A percentile compares a stretch with the other conserved stretches of the same genome.
phyloP scores from a whole-genome alignment of 2,329 filamentous ascomycete genomes.

The Epichloe sylvatica region DNA sequence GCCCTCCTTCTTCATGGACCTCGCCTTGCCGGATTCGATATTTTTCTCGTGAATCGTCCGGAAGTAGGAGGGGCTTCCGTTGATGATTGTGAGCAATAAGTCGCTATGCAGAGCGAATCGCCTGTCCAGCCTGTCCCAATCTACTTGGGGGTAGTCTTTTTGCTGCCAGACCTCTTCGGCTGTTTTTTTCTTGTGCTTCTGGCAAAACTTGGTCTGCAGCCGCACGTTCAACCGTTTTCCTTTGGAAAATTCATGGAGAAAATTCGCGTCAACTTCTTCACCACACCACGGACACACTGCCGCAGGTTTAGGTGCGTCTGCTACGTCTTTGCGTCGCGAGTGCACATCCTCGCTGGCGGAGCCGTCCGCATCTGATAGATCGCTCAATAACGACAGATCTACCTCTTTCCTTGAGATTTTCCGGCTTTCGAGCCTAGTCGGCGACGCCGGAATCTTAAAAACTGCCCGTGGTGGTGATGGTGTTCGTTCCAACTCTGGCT shows the following conservation, averaged over 20 bases:
- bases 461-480: constrained; percentile 9
- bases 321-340: constrained; percentile 3
- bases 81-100: constrained; percentile 45
- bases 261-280: constrained; percentile 37
- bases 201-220: constrained; percentile 50
- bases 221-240: constrained; percentile 37
- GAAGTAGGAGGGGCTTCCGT: constrained; percentile 47
- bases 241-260: constrained; percentile 39
- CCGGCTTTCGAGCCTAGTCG: constrained; percentile 6
- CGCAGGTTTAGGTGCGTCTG: constrained; percentile 1
- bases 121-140: constrained; percentile 49
- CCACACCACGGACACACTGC: constrained; percentile 55
- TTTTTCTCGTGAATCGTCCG: constrained; percentile 39
- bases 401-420: not conserved
- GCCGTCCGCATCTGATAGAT: constrained; percentile 2
- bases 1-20: constrained; percentile 44
- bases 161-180: constrained; percentile 34
- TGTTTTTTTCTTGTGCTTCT: constrained; percentile 42
- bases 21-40: constrained; percentile 42
- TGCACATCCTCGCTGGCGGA: not conserved
- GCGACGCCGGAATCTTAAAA: constrained; percentile 11
- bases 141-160: constrained; percentile 52
- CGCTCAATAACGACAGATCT: not conserved
- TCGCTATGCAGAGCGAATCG: constrained; percentile 44
- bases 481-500: not conserved